A percentile compares a stretch with the other conserved stretches of the same genome.
Evolutionary conservation across 257 asterid genomes (phyloP).

Genomic region (Striga asiatica): DNA sequence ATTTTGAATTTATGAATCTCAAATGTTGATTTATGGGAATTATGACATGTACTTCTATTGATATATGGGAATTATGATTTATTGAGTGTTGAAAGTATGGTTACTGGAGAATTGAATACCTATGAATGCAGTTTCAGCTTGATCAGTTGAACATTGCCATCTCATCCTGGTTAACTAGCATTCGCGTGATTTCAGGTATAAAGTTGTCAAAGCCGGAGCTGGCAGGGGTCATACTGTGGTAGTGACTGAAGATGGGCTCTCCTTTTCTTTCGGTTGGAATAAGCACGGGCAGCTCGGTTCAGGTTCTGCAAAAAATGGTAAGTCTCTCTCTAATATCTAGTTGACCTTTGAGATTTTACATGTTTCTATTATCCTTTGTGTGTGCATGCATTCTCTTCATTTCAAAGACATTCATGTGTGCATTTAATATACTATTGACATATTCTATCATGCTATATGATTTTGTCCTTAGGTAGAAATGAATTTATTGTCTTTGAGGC

Average conservation of each 20-base stretch:
- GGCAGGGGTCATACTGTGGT: slow-evolving; percentile 89
- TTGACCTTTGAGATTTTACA: no score
- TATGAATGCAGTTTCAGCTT: neutral
- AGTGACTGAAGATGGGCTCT: slow-evolving; percentile 63
- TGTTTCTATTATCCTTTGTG: no score
- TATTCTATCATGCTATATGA: neutral
- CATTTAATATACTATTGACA: no score
- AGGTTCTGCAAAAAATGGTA: slow-evolving; percentile 76
- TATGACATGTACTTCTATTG: no score
- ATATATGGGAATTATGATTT: neutral
- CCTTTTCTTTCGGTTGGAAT: slow-evolving; percentile 93
- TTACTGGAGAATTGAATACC: neutral
- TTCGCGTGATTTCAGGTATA: slow-evolving; percentile 38
- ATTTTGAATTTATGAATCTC: neutral
- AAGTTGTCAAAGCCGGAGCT: slow-evolving; percentile 59
- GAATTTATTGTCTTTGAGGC: no score
- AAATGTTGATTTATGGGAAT: no score
- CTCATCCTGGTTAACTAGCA: neutral
- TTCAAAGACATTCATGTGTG: no score
- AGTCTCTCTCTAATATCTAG: slow-evolving; percentile 15
- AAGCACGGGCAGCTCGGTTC: slow-evolving; percentile 91
- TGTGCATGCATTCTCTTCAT: no score
- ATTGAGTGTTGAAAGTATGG: neutral
- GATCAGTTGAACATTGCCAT: neutral
- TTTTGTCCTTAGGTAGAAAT: neutral